Base-by-base conservation (phyloP, 202 grass and related monocot species). In the Bolboschoenoplectus hybrid region DNA sequence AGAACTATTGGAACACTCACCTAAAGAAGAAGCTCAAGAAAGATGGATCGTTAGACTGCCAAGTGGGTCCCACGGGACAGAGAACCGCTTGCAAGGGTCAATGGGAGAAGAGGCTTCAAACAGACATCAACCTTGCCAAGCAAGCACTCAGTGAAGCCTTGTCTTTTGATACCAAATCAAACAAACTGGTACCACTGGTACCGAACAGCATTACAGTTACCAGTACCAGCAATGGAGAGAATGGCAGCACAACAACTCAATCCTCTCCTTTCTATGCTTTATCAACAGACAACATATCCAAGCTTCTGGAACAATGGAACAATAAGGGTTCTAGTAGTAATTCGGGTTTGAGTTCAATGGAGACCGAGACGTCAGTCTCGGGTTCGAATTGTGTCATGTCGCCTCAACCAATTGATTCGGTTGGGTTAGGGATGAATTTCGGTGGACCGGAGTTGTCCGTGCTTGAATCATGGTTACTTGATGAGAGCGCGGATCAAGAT, bases 1-100 rank as follows among this genome's bases (percentile, higher is more conserved):
- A 98, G 91, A 98, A 98, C 87, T 95, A 92, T 85, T 98, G 93
- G 93, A 98, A 98, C 93, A 98, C 95, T 1, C 93, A 98, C 87
- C 91, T 98, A 78, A 95, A 93, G 91, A 87, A 88, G 7, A 92
- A 92, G 82, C 87, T 92, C 2, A 81, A 82, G 57, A 62, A 78
- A 60, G 9, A 69, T 2, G 5, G 26, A 45, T 46, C 1, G 36
- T 55, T 35, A 84, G 89, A 44, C 3, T 70, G 61, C 3, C 53
- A 13, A 20, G 34, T 67, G 45, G 81, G 86, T 47, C 88, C 87
- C 4, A 47, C 85, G n/a, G 44, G 60, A 53, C 89, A 91, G 60
- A 57, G 90, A 71, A 87, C 87, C 16, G 73, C 86, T 35, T 90
- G 88, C 68, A 96, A 93, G 89, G 94, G 94, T 2, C 94, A 91